Evolutionary conservation across 768 basidiomycete genomes (phyloP).

Genomic region (Psilocybe cubensis): DNA sequence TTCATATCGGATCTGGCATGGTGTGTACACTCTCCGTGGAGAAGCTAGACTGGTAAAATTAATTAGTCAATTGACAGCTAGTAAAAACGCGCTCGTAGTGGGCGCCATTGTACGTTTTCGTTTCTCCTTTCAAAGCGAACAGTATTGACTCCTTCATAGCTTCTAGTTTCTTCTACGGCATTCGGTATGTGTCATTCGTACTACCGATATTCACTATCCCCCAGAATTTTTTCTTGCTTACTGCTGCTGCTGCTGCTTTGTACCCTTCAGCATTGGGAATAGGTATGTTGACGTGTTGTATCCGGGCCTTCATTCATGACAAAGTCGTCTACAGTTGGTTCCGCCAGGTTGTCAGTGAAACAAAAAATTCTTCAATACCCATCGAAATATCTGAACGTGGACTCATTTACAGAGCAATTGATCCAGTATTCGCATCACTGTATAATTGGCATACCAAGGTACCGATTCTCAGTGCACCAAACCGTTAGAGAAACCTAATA

Average conservation of each 20-base stretch:
- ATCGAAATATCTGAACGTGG: conserved; percentile 13
- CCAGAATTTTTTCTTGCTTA: background rate
- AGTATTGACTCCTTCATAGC: background rate
- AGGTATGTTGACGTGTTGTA: too few relatives aligned
- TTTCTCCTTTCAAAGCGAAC: background rate
- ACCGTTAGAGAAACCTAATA: background rate
- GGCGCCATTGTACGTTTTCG: background rate
- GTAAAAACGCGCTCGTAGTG: background rate
- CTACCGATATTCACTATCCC: too few relatives aligned
- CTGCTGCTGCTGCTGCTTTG: background rate
- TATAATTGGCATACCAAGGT: background rate
- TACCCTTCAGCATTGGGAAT: background rate
- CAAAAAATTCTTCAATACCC: background rate
- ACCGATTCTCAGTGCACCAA: background rate
- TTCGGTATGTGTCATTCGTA: background rate
- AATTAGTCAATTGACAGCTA: background rate
- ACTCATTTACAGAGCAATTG: background rate
- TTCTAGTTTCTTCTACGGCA: background rate
- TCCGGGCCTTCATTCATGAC: too few relatives aligned
- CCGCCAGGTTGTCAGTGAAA: background rate
- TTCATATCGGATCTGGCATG: background rate
- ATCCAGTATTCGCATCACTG: background rate
- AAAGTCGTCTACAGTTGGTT: too few relatives aligned
- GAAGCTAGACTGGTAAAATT: background rate
- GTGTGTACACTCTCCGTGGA: background rate